Evolutionary conservation across 2,329 filamentous ascomycete species (phyloP).

Genomic region (Epichloe amarillans): DNA sequence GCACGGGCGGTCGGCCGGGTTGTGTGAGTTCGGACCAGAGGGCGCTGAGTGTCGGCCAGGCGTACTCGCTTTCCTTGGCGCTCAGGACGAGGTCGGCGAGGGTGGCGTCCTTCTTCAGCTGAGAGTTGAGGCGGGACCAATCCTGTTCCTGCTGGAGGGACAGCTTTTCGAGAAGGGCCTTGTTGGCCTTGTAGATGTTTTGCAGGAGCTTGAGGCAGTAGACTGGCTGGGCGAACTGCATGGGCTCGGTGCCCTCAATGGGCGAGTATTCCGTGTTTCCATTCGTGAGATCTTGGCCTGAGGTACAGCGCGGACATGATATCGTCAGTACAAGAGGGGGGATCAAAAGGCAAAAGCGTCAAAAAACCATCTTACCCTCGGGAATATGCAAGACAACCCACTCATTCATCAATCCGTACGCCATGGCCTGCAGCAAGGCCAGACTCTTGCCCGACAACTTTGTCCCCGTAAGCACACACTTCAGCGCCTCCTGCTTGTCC

Average conservation of each 20-base stretch:
- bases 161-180: constrained; percentile 42
- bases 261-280: constrained; percentile 70
- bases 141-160: constrained; percentile 29
- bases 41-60: constrained; percentile 69
- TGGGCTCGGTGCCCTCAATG: constrained; percentile 42
- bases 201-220: constrained; percentile 65
- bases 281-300: constrained; percentile 65
- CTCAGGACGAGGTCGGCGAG: constrained; percentile 58
- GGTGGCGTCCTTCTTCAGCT: constrained; percentile 40
- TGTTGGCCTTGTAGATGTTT: constrained; percentile 61
- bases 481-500: constrained; percentile 37
- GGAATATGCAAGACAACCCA: constrained; percentile 87
- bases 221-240: constrained; percentile 62
- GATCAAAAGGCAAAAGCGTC: not conserved
- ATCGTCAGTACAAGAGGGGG: not conserved
- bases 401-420: constrained; percentile 65
- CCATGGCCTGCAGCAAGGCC: constrained; percentile 69
- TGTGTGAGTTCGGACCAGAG: constrained; percentile 65
- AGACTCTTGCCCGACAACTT: constrained; percentile 77
- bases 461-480: constrained; percentile 59
- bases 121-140: constrained; percentile 26
- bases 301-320: not conserved
- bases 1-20: constrained; percentile 41
- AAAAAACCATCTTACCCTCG: constrained; percentile 50
- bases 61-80: constrained; percentile 59